Evolutionary conservation across 108 stramenopile species (phyloP).

Genomic region (Skeletonema potamos): DNA sequence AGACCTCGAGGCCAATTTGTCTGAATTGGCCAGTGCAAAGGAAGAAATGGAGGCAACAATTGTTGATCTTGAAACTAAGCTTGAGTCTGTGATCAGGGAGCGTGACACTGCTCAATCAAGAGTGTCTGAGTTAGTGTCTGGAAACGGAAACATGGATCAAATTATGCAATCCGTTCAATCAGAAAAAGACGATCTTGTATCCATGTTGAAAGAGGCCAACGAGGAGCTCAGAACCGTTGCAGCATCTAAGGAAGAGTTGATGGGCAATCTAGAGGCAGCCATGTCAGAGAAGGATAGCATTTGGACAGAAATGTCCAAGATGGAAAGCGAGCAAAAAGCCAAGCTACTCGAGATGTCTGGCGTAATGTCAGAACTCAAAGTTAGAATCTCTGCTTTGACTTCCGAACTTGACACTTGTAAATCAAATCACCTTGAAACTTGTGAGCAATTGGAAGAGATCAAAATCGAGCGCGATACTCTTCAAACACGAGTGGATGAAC

Average conservation of each 20-base stretch:
- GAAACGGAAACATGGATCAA: not conserved
- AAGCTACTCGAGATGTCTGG: not conserved
- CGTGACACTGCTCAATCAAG: slow-evolving; percentile 13
- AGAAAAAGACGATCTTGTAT: slow-evolving; percentile 10
- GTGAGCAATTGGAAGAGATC: not conserved
- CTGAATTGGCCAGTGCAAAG: not conserved
- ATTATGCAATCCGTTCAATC: not conserved
- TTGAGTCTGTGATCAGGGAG: slow-evolving; percentile 15
- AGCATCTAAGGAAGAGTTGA: slow-evolving; percentile 9
- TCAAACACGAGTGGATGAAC: not conserved
- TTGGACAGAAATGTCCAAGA: not conserved
- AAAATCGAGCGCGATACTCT: not conserved
- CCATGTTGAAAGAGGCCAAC: slow-evolving; percentile 1
- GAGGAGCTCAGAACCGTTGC: not conserved
- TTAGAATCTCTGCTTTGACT: not conserved
- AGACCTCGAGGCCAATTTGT: slow-evolving; percentile 3
- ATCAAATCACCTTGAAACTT: not conserved
- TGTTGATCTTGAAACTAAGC: slow-evolving; percentile 8
- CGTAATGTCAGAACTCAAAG: not conserved
- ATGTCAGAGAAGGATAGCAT: slow-evolving; percentile 10
- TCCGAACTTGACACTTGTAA: not conserved
- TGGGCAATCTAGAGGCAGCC: slow-evolving; percentile 9
- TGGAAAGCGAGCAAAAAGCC: not conserved
- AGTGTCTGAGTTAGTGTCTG: slow-evolving; percentile 13
- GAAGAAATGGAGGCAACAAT: not conserved